These are phyloP conservation scores for Chytriomyces hyalinus DNA, from an alignment of 192 early-diverging fungal species.

Conservation along the genomic window DNA sequence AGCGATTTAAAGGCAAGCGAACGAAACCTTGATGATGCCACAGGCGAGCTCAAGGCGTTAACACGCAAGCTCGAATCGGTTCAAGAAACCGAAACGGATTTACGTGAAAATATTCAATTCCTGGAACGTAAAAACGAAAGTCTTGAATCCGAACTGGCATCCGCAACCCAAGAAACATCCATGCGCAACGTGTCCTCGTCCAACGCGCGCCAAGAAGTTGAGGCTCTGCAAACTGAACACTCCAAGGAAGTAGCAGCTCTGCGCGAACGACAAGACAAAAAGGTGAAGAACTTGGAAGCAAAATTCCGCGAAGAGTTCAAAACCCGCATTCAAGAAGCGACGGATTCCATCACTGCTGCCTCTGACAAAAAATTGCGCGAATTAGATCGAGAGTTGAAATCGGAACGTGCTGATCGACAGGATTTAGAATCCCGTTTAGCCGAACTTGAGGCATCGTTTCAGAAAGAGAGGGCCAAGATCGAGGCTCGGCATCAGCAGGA, in stretches of 20 bases:
- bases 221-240: constrained; percentile 26
- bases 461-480: constrained; percentile 4
- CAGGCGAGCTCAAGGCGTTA: constrained; percentile 10
- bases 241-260: constrained; percentile 20
- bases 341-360: neutral
- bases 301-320: constrained; percentile 25
- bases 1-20: neutral
- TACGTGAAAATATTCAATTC: constrained; percentile 10
- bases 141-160: neutral
- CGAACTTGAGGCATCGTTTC: neutral
- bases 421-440: neutral
- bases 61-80: neutral
- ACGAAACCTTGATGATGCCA: constrained; percentile 22
- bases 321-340: constrained; percentile 1
- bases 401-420: constrained; percentile 2
- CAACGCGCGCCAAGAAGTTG: constrained; percentile 14
- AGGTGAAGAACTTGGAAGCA: constrained; percentile 17
- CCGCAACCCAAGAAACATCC: neutral
- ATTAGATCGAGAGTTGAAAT: constrained; percentile 11
- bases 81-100: constrained; percentile 24
- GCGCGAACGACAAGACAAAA: constrained; percentile 25
- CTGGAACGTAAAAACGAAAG: constrained; percentile 19
- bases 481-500: constrained; percentile 27
- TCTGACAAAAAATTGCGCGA: constrained; percentile 24
- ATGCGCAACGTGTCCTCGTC: neutral